A percentile compares a stretch with the other conserved stretches of the same genome.
Evolutionary conservation across 345 rosid species (phyloP).

Genomic region (Noccaea bulbosa): DNA sequence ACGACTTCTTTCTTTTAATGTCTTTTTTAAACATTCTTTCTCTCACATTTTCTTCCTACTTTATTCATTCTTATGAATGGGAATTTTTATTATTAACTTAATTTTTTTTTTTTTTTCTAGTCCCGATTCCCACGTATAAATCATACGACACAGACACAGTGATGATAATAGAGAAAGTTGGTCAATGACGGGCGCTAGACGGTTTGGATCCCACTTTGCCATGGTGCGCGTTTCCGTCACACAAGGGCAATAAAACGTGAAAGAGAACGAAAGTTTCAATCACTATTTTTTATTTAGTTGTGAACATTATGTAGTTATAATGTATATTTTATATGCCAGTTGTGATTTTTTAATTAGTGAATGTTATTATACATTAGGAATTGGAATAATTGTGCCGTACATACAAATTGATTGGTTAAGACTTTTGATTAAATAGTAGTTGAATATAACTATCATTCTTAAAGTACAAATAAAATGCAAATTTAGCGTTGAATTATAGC

Average conservation of each 20-base stretch:
- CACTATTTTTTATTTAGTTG: conserved; percentile 7
- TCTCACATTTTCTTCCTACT: conserved; percentile 18
- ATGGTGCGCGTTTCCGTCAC: conserved; percentile 25
- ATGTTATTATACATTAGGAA: background rate
- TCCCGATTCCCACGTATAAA: background rate
- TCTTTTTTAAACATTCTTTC: conserved; percentile 13
- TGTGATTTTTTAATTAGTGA: background rate
- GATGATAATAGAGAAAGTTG: background rate
- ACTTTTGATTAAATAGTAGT: conserved; percentile 25
- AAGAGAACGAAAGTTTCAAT: conserved; percentile 21
- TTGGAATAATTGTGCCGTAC: conserved; percentile 30
- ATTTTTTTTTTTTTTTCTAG: no score
- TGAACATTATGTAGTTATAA: conserved; percentile 14
- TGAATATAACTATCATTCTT: conserved; percentile 26
- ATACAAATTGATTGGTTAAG: conserved; percentile 22
- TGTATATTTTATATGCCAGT: conserved; percentile 11
- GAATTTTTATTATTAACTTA: conserved; percentile 8
- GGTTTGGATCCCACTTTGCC: conserved; percentile 16
- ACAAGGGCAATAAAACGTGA: conserved; percentile 4
- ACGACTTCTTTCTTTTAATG: conserved; percentile 17
- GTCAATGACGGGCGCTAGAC: conserved; percentile 17
- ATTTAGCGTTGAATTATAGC: conserved; percentile 19
- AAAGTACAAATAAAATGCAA: conserved; percentile 35
- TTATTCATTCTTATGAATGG: conserved; percentile 4
- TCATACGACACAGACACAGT: background rate